Evolutionary conservation across 257 asterid species (phyloP).

Genomic region (Solanum etuberosum): DNA sequence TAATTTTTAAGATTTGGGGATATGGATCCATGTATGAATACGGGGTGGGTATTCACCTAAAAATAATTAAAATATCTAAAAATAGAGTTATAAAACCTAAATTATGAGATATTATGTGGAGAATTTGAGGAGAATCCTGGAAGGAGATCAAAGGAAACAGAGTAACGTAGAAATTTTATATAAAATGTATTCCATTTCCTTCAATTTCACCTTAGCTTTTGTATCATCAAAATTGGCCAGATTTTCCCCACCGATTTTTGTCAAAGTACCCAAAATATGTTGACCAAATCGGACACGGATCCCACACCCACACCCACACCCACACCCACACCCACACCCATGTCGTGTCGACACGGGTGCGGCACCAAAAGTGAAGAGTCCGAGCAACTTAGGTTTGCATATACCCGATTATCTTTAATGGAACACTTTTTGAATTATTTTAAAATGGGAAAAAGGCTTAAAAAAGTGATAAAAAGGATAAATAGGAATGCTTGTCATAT

Average conservation of each 20-base stretch:
- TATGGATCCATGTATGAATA: neutral
- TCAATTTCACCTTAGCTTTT: neutral
- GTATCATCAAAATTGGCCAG: no score
- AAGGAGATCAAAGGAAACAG: neutral
- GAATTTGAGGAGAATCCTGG: neutral
- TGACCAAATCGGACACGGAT: neutral
- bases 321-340: neutral
- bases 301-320: neutral
- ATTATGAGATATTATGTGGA: neutral
- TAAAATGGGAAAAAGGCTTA: neutral
- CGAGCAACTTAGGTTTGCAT: neutral
- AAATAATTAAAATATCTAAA: no score
- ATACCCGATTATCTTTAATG: neutral
- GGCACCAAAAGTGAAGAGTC: neutral
- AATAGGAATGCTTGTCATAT: neutral
- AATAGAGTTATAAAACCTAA: neutral
- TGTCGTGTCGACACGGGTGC: neutral
- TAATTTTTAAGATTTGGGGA: no score
- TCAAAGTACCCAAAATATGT: neutral
- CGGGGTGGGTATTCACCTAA: neutral
- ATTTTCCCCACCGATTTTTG: no score
- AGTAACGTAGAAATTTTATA: no score
- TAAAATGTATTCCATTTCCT: neutral
- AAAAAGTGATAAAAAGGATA: neutral
- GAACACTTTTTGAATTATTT: neutral